phyloP scores from a whole-genome alignment of 108 stramenopile species.

The Fistulifera pelliculosa region DNA sequence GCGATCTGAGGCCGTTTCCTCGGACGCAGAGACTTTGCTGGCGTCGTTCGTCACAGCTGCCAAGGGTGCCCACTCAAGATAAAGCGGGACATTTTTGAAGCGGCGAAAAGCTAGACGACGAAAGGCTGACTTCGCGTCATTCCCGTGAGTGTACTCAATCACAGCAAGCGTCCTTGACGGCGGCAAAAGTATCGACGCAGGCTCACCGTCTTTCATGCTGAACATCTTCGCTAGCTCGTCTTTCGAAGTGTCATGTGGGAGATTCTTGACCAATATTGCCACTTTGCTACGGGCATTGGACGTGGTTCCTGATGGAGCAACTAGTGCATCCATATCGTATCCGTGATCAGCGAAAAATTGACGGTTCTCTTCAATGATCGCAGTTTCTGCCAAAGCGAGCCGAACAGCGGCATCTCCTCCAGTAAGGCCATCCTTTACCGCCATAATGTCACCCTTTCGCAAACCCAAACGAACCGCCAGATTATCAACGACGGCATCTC shows the following conservation, averaged over 20 bases:
- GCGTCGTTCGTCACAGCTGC: conserved; percentile 13
- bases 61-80: conserved; percentile 97
- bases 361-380: conserved; percentile 88
- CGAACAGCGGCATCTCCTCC: conserved; percentile 89
- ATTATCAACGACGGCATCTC: conserved; percentile 93
- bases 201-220: conserved; percentile 51
- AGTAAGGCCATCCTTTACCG: conserved; percentile 78
- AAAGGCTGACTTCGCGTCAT: conserved; percentile 89
- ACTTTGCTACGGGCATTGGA: conserved; percentile 62
- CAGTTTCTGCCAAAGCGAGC: conserved; percentile 92
- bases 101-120: conserved; percentile 86
- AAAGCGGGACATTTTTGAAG: conserved; percentile 95
- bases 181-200: conserved; percentile 71
- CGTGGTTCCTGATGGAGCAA: conserved; percentile 16
- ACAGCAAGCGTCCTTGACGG: conserved; percentile 85
- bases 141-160: conserved; percentile 81
- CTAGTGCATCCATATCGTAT: conserved; percentile 81
- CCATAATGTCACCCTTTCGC: conserved; percentile 84
- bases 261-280: conserved; percentile 91
- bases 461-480: conserved; percentile 83
- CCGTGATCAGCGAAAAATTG: conserved; percentile 85
- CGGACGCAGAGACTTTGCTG: too few relatives aligned
- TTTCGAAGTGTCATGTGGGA: conserved; percentile 79
- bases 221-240: conserved; percentile 88
- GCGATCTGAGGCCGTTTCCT: neutral